Base-by-base conservation (phyloP, 768 basidiomycete genomes). In the Termitomyces sp. region DNA sequence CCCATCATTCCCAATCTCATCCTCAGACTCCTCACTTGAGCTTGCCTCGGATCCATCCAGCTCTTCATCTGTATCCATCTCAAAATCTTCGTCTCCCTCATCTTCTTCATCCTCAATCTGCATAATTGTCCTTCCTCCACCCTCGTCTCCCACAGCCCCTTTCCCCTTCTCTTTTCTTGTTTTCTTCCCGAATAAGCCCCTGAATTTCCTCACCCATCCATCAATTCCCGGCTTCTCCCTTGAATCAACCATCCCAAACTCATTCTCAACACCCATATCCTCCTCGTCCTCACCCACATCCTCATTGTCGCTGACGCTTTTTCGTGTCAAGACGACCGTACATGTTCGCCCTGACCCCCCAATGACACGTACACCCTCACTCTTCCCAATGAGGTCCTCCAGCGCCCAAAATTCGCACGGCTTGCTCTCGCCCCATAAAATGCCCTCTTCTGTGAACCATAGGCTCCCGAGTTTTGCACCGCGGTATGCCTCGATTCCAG, bases 331-430 rank as follows among this genome's bases (percentile, higher is more conserved):
- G 45, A 83, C 73, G 34, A 91, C 78, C 1, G 84, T 80, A 62
- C 85, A 89, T 34, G 82, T 87, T 42, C 86, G 73, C 4, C 88
- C 90, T 7, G 80, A 82, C 14, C 83, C 85, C 23, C 81, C 83
- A 45, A 85, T 71, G 23, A 88, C 67, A 47, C 81, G 61, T 66
- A 83, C 71, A 16, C 76, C 84, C 19, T 81, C 81, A 25, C 64
- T 67, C 56, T 73, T 77, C 51, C 73, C 69, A 17, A 79, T 66
- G n/a, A 91, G 68, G 60, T 85, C 81, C 44, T 76, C 73, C 23
- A 86, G 69, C 3, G 83, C 70, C 84, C 89, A 91, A 63, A 88
- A 91, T 61, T 89, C 86, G 64, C 86, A 89, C 2, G 88, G 88
- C 60, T 86, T 87, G 64, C 79, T 81, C 65, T 89, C 85, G 23